Conservation (phyloP, 345 rosid genomes). For the Nasturtium officinale region DNA sequence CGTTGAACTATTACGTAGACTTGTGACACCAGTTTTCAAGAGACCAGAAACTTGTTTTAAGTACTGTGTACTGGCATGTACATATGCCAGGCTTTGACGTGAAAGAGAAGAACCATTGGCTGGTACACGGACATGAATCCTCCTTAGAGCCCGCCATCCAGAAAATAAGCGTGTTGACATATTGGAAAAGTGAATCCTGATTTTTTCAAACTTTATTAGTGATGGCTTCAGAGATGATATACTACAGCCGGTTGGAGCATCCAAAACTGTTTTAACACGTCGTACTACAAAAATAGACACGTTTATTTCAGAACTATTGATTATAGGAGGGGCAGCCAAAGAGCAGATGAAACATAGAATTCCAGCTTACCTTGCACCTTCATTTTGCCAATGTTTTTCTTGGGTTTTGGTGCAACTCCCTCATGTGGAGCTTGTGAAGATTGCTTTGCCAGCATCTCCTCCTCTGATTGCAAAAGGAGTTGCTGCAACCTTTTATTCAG, state of each 20-base stretch:
- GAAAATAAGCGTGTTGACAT: constrained; percentile 58
- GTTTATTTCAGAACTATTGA: background rate
- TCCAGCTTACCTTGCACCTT: constrained; percentile 80
- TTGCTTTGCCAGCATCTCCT: constrained; percentile 73
- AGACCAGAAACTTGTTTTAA: constrained; percentile 94
- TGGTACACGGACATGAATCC: constrained; percentile 59
- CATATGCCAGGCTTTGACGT: constrained; percentile 88
- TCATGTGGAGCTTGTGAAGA: constrained; percentile 64
- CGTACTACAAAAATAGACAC: constrained; percentile 63
- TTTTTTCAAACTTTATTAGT: constrained; percentile 54
- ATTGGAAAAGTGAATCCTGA: constrained; percentile 65
- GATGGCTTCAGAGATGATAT: constrained; percentile 70
- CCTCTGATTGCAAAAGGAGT: constrained; percentile 90
- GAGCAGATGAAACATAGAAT: constrained; percentile 11
- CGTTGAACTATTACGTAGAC: constrained; percentile 84
- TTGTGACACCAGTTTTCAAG: constrained; percentile 84
- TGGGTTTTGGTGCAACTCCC: constrained; percentile 70
- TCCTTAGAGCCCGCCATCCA: constrained; percentile 78
- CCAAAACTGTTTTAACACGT: constrained; percentile 73
- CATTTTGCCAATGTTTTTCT: constrained; percentile 87
- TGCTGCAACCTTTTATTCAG: constrained; percentile 59
- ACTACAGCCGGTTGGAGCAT: constrained; percentile 84
- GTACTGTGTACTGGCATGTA: constrained; percentile 91
- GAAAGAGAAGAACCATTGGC: constrained; percentile 81
- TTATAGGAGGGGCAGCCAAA: constrained; percentile 19